Percentiles rank a stretch among this genome's conserved stretches.
Evolutionary conservation across 495 filamentous ascomycete species (phyloP).

Genomic region (Penicillium crystallinum): DNA sequence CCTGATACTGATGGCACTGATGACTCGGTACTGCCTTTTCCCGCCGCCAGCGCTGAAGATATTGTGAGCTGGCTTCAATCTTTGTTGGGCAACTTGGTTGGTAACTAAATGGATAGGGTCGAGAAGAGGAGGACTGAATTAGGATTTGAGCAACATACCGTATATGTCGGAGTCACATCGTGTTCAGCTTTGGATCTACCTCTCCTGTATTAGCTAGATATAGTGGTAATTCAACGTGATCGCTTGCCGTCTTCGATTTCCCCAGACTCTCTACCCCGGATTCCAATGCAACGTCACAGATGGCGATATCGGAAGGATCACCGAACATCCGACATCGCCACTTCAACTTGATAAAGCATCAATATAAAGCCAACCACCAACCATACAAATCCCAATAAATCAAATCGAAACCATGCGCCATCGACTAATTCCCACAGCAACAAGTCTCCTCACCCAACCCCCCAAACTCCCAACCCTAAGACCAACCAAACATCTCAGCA

Average conservation of each 20-base stretch:
- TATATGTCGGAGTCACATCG: neutral
- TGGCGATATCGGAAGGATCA: neutral
- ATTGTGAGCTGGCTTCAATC: constrained; percentile 1
- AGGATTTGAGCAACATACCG: neutral
- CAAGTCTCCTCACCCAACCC: neutral
- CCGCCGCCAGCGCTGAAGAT: neutral
- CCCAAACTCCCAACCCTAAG: neutral
- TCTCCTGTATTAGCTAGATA: neutral
- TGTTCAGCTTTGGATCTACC: neutral
- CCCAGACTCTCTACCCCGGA: neutral
- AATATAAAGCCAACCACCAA: neutral
- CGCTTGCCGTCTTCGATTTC: neutral
- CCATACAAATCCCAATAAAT: neutral
- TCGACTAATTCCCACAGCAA: neutral
- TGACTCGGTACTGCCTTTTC: neutral
- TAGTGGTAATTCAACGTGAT: neutral
- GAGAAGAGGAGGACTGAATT: neutral
- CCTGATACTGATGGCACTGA: neutral
- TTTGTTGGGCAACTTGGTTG: neutral
- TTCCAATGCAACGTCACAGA: neutral
- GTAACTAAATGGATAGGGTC: neutral
- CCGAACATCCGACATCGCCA: constrained; percentile 2
- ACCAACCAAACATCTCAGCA: neutral
- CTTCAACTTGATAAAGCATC: neutral
- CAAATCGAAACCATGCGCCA: neutral